Base-by-base conservation (phyloP, 1,284 basidiomycete genomes). In the Heimioporus retisporus region DNA sequence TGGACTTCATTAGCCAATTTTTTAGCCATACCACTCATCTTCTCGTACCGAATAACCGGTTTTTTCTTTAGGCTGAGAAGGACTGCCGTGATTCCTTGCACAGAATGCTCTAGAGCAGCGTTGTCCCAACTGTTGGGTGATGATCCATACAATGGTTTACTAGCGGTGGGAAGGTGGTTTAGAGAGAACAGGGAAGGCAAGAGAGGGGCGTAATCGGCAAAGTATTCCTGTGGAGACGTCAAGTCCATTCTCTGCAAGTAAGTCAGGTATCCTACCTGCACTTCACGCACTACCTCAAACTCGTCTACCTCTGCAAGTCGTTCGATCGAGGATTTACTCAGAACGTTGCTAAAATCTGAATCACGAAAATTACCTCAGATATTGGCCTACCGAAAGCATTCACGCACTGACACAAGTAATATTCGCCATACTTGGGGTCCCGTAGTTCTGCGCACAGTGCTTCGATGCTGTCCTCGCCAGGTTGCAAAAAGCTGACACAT, bases 51-150 rank as follows among this genome's bases (percentile, higher is more conserved):
- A 65, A 99, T 95, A 25, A 95, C 81, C 2, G 97, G 97, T 74
- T 94, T 95, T 86, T 99, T 99, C 87, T 96, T 99, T 71, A 99
- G 83, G 75, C 96, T 98, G 44, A 99, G 87, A 53, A 99, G 85
- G 6, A 97, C 90, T 2, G 97, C 93, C 1, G 90, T 85, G n/a
- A 99, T 88, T 7, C 96, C 95, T 74, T 95, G 90, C 18, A 95
- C 88, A 50, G 94, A 88, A 35, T 90, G 87, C 63, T 95, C 88
- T 31, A 99, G 85, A 13, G 95, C 94, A 43, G 88, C 85, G 21
- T 89, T 83, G 74, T 95, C 88, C 90, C 93, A 94, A 28, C 84
- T 72, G 70, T 85, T 90, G 28, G 88, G 85, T 5, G 85, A 88
- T n/a, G 88, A 83, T 16, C 89, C 92, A 77, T 93, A 95, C 35